Conservation (phyloP, 441 rosid species). For the Eruca vesicaria region DNA sequence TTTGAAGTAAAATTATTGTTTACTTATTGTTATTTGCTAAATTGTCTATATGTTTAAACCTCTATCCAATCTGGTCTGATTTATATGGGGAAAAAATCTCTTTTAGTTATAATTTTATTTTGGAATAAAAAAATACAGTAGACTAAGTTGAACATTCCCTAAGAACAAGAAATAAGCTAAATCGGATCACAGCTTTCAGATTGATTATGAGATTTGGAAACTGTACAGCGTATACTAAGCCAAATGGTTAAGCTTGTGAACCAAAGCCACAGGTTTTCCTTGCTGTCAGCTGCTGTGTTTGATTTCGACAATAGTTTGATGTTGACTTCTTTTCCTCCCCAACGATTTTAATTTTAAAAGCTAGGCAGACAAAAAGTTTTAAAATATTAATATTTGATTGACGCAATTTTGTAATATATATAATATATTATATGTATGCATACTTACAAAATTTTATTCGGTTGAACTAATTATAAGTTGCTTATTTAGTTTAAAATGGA, state of each 20-base stretch:
- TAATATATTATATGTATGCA: neutral
- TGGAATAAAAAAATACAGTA: too few species aligned
- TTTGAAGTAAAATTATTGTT: too few species aligned
- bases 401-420: neutral
- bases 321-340: slow-evolving; percentile 23
- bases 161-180: slow-evolving; percentile 16
- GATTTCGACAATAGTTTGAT: slow-evolving; percentile 38
- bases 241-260: slow-evolving; percentile 15
- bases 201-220: neutral
- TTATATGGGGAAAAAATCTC: too few species aligned
- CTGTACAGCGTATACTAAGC: slow-evolving; percentile 18
- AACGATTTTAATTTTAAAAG: neutral
- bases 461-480: neutral
- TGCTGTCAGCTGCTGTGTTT: slow-evolving; percentile 36
- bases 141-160: neutral
- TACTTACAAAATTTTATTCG: slow-evolving; percentile 4
- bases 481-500: neutral
- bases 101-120: too few species aligned
- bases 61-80: too few species aligned
- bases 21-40: too few species aligned
- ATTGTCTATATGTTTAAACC: too few species aligned
- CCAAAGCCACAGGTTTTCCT: slow-evolving; percentile 23
- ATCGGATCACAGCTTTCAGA: slow-evolving; percentile 21
- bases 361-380: neutral
- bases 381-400: neutral